Conservation (phyloP, 192 early-diverging fungal genomes). For the Coemansia sp. region DNA sequence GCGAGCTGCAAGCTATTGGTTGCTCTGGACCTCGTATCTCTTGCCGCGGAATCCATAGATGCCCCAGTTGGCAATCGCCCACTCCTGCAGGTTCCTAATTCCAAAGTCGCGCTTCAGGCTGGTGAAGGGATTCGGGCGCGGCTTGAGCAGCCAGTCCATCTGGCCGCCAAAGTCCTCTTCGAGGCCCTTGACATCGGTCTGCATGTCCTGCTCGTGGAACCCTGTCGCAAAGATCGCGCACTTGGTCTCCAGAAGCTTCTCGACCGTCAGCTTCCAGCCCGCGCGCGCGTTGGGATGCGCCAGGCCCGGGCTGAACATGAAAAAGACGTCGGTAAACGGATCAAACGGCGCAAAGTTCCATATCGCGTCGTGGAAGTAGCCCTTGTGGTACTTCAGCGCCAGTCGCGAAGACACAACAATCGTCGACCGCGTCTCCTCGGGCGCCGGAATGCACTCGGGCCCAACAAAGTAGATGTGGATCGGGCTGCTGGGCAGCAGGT, state of each 20-base stretch:
- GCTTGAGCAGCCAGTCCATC: slow-evolving; percentile 72
- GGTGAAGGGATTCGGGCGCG: slow-evolving; percentile 63
- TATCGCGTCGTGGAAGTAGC: slow-evolving; percentile 61
- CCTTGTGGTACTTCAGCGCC: slow-evolving; percentile 65
- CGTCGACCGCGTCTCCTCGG: slow-evolving; percentile 54
- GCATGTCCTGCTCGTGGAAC: slow-evolving; percentile 68
- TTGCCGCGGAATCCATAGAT: slow-evolving; percentile 78
- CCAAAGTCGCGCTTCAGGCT: slow-evolving; percentile 73
- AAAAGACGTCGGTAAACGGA: slow-evolving; percentile 74
- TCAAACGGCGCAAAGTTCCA: slow-evolving; percentile 66
- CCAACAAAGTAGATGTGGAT: slow-evolving; percentile 81
- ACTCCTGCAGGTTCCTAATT: slow-evolving; percentile 66
- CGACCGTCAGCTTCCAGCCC: slow-evolving; percentile 65
- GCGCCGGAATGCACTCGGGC: slow-evolving; percentile 62
- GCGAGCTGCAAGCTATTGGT: background rate
- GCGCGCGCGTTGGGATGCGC: slow-evolving; percentile 60
- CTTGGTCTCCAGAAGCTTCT: slow-evolving; percentile 68
- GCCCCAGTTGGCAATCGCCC: slow-evolving; percentile 73
- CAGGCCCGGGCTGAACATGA: slow-evolving; percentile 74
- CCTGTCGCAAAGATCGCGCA: slow-evolving; percentile 77
- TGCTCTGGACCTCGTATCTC: slow-evolving; percentile 67
- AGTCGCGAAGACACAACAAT: slow-evolving; percentile 56
- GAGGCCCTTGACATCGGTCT: slow-evolving; percentile 57
- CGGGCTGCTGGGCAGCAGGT: slow-evolving; percentile 67
- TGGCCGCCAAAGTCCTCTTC: slow-evolving; percentile 57